A percentile compares a stretch with the other conserved stretches of the same genome.
Evolutionary conservation across 495 filamentous ascomycete genomes (phyloP).

Genomic region (Penicillium steckii): DNA sequence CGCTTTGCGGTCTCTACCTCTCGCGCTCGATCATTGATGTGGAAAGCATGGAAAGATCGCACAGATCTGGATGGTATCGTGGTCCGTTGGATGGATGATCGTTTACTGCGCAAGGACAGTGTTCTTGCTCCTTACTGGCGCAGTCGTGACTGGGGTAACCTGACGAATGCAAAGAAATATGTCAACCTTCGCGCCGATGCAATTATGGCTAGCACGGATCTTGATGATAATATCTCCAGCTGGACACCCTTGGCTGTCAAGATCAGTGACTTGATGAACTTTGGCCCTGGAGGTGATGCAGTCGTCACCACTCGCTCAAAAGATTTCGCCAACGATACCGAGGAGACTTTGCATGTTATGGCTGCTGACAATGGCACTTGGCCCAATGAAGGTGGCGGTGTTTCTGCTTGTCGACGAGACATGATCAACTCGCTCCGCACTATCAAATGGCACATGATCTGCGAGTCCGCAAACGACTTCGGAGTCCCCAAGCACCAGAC

Average conservation of each 20-base stretch:
- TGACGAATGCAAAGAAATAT: slow-evolving; percentile 52
- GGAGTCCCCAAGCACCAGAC: slow-evolving; percentile 66
- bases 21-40: slow-evolving; percentile 57
- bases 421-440: slow-evolving; percentile 62
- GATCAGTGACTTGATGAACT: slow-evolving; percentile 60
- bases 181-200: slow-evolving; percentile 55
- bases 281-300: slow-evolving; percentile 61
- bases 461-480: slow-evolving; percentile 64
- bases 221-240: slow-evolving; percentile 57
- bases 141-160: slow-evolving; percentile 52
- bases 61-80: slow-evolving; percentile 59
- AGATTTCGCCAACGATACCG: slow-evolving; percentile 48
- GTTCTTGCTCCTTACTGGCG: slow-evolving; percentile 59
- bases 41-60: slow-evolving; percentile 63
- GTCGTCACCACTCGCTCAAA: slow-evolving; percentile 43
- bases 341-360: slow-evolving; percentile 58
- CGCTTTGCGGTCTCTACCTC: slow-evolving; percentile 57
- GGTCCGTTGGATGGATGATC: slow-evolving; percentile 63
- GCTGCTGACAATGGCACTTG: slow-evolving; percentile 64
- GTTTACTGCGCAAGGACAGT: slow-evolving; percentile 53
- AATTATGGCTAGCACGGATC: slow-evolving; percentile 60
- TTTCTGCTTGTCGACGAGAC: slow-evolving; percentile 66
- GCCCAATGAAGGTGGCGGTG: slow-evolving; percentile 66
- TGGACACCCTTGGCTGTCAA: slow-evolving; percentile 63
- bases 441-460: slow-evolving; percentile 66